Conservation (phyloP, 176 grass and related monocot genomes). For the Stipa capillata region DNA sequence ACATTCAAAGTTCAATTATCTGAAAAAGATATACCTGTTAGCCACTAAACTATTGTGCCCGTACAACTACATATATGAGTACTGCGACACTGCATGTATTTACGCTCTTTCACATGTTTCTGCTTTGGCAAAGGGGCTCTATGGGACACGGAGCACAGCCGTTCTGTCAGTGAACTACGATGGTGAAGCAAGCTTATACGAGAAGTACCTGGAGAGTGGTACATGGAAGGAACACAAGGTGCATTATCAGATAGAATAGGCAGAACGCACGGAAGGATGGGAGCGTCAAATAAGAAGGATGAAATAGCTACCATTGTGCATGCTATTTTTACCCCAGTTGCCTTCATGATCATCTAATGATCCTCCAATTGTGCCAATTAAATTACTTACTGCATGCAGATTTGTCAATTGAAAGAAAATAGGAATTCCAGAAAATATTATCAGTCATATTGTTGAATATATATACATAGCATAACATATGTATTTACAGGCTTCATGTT, state of each 20-base stretch:
- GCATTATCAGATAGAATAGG: constrained; percentile 43
- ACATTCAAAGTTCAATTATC: background rate
- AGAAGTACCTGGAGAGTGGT: constrained; percentile 69
- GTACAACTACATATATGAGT: background rate
- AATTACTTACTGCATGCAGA: constrained; percentile 8
- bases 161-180: constrained; percentile 52
- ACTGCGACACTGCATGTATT: background rate
- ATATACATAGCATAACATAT: background rate
- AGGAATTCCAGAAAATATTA: too few relatives aligned
- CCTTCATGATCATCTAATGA: background rate
- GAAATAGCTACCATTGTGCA: constrained; percentile 12
- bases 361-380: background rate
- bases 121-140: constrained; percentile 42
- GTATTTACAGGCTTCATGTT: background rate
- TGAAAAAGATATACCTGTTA: background rate
- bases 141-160: constrained; percentile 61
- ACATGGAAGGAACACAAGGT: constrained; percentile 79
- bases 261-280: background rate
- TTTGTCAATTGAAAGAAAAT: background rate
- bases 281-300: constrained; percentile 6
- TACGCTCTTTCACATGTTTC: background rate
- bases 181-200: constrained; percentile 63
- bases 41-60: background rate
- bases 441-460: constrained; percentile 1
- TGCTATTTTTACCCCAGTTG: background rate